Conservation (phyloP, 2,329 filamentous ascomycete genomes). For the Aurifilum marmelostoma region DNA sequence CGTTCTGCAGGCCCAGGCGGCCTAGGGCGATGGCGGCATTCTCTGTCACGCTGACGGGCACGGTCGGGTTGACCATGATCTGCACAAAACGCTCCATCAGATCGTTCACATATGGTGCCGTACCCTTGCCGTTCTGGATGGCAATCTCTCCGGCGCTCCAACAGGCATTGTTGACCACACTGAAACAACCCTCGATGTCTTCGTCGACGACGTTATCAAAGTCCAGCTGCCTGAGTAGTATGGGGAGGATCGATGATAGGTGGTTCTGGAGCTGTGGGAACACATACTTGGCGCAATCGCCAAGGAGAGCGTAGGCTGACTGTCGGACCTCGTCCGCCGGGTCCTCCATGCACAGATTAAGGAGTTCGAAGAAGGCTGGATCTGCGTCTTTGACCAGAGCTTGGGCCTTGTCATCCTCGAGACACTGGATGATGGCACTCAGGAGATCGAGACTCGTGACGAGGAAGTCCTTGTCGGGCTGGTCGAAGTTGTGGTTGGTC, state of each 20-base stretch:
- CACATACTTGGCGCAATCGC: slow-evolving; percentile 92
- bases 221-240: slow-evolving; percentile 86
- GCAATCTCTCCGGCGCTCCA: slow-evolving; percentile 96
- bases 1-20: slow-evolving; percentile 79
- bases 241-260: slow-evolving; percentile 73
- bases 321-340: slow-evolving; percentile 89
- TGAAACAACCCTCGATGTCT: slow-evolving; percentile 82
- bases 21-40: slow-evolving; percentile 94
- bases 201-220: slow-evolving; percentile 76
- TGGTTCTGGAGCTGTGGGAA: slow-evolving; percentile 79
- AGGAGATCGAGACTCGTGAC: slow-evolving; percentile 93
- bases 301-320: slow-evolving; percentile 91
- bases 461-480: slow-evolving; percentile 94
- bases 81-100: slow-evolving; percentile 77
- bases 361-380: slow-evolving; percentile 85
- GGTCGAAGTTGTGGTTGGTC: slow-evolving; percentile 70
- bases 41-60: slow-evolving; percentile 85
- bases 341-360: slow-evolving; percentile 92
- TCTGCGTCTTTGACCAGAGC: slow-evolving; percentile 76
- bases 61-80: slow-evolving; percentile 82
- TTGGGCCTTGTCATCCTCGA: slow-evolving; percentile 73
- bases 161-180: slow-evolving; percentile 96
- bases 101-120: slow-evolving; percentile 76
- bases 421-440: slow-evolving; percentile 89
- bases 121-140: slow-evolving; percentile 73